A percentile compares a stretch with the other conserved stretches of the same genome.
phyloP scores from a whole-genome alignment of 2,329 filamentous ascomycete genomes.

The Apiospora saccharicola region DNA sequence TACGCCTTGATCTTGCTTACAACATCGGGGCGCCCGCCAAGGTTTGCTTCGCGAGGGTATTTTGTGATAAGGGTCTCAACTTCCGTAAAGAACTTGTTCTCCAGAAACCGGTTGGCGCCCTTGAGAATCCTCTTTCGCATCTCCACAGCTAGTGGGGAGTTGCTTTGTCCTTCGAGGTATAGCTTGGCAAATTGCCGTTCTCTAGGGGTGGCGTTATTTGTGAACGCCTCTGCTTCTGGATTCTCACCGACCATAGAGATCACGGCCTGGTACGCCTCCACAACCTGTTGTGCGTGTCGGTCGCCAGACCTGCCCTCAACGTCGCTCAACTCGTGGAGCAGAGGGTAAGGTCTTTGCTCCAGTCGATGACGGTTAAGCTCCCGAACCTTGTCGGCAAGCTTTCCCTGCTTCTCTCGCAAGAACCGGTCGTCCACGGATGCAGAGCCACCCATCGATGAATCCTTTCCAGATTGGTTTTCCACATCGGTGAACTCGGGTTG shows the following conservation, averaged over 20 bases:
- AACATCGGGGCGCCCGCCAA: conserved; percentile 87
- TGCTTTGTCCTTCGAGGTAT: conserved; percentile 78
- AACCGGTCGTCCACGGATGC: conserved; percentile 75
- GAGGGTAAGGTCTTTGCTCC: conserved; percentile 71
- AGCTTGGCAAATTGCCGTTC: conserved; percentile 79
- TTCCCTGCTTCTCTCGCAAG: conserved; percentile 82
- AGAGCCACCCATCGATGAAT: conserved; percentile 53
- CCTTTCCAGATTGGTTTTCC: conserved; percentile 61
- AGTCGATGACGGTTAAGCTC: conserved; percentile 78
- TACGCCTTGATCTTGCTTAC: conserved; percentile 93
- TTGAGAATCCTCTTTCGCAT: conserved; percentile 82
- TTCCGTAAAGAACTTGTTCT: conserved; percentile 80
- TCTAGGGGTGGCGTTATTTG: conserved; percentile 70
- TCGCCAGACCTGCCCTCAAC: conserved; percentile 76
- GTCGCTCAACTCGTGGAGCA: conserved; percentile 78
- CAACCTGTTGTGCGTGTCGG: conserved; percentile 75
- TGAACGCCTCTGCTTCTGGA: conserved; percentile 62
- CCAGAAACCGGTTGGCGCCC: conserved; percentile 81
- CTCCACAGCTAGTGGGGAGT: conserved; percentile 67
- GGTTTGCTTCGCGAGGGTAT: conserved; percentile 85
- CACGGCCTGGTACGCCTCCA: conserved; percentile 84
- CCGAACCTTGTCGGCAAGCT: conserved; percentile 81
- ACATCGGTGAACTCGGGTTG: conserved; percentile 73
- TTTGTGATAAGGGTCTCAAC: conserved; percentile 81
- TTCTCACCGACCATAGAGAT: conserved; percentile 81